These are phyloP conservation scores for Penicillium psychrofluorescens DNA, from an alignment of 495 filamentous ascomycete genomes.

Conservation along the genomic window DNA sequence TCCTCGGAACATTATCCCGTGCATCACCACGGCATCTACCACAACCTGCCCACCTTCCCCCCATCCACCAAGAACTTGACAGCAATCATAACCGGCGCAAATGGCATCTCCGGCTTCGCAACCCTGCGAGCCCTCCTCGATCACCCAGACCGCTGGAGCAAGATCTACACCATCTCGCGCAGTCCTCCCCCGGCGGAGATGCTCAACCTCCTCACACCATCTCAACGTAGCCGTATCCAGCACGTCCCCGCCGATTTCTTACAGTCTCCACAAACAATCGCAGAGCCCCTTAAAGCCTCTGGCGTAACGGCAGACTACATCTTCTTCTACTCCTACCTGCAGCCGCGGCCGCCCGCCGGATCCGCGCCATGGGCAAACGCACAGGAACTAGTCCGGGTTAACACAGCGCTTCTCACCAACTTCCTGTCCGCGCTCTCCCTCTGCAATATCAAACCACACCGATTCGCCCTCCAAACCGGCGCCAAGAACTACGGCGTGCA, in stretches of 20 bases:
- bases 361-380: conserved; percentile 33
- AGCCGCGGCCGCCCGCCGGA: conserved; percentile 27
- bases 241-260: conserved; percentile 42
- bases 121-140: conserved; percentile 37
- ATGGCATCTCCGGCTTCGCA: conserved; percentile 39
- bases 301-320: conserved; percentile 28
- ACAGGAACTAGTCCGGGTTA: conserved; percentile 31
- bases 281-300: conserved; percentile 20
- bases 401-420: conserved; percentile 33
- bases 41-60: neutral
- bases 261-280: conserved; percentile 26
- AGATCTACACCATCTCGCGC: conserved; percentile 41
- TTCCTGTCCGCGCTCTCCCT: conserved; percentile 33
- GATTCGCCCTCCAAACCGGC: conserved; percentile 47
- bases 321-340: conserved; percentile 49
- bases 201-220: neutral
- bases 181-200: conserved; percentile 23
- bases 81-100: conserved; percentile 46
- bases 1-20: conserved; percentile 1
- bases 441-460: conserved; percentile 29
- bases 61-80: conserved; percentile 24
- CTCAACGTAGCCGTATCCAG: conserved; percentile 19
- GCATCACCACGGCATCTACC: neutral
- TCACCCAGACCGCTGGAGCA: conserved; percentile 36
- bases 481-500: conserved; percentile 44